Base-by-base conservation (phyloP, 805 yeast species). In the Lachancea meyersii region DNA sequence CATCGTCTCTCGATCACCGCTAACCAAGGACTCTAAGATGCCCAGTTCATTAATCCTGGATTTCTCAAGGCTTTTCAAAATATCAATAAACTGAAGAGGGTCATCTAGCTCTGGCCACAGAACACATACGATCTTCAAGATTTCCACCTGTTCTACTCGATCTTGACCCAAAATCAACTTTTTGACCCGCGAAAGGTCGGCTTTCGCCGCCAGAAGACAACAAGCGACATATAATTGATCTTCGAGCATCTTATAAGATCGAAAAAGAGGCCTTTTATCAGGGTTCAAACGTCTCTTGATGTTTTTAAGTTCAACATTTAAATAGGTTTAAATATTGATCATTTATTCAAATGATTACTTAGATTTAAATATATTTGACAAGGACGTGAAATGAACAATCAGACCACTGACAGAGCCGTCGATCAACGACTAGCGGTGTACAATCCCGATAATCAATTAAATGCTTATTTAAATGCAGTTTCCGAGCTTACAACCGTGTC, bases 41-140 rank as follows among this genome's bases (percentile, higher is more conserved):
- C 63, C 68, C 26, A 63, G 64, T 11, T 31, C 37, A 17, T 46
- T 48, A 18, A 35, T 43, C 2, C 11, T 33, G 7, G 38, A 49
- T 5, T 46, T 47, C 13, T 14, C 38, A 30, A 16, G 23, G 13
- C 13, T 10, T 13, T 43, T 24, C 18, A 52, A 47, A 13, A 52
- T 38, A 23, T 50, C 54, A 16, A 35, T 21, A 34, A 60, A 38
- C 5, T 44, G 33, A 4, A 30, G 20, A 10, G 63, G 63, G 33
- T 57, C 58, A 27, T 50, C 57, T 16, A 54, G 38, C 46, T 61
- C 65, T 24, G 65, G 65, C 61, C 61, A 60, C 13, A 62, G 41
- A 11, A 57, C 54, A 31, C 61, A 51, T 8, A 55, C 31, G 2
- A 47, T 47, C 30, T 57, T 49, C 16, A 51, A 51, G 9, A 52